phyloP scores from a whole-genome alignment of 306 rosid genomes.

The Pueraria montana region DNA sequence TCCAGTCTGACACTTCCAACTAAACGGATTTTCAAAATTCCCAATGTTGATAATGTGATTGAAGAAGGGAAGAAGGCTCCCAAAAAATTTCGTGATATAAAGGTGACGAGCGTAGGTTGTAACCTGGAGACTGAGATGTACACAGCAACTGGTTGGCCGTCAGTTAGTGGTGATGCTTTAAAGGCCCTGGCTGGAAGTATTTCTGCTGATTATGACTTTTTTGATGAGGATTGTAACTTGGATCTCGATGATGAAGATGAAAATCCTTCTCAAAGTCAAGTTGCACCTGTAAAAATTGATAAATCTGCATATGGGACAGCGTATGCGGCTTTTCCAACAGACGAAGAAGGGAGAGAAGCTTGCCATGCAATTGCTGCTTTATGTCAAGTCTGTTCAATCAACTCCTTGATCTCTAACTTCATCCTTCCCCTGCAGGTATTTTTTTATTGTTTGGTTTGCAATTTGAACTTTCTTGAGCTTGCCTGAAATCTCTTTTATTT shows the following conservation, averaged over 20 bases:
- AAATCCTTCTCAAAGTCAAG: slow-evolving; percentile 55
- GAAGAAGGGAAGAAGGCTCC: slow-evolving; percentile 87
- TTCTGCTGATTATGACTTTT: slow-evolving; percentile 79
- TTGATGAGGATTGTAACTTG: slow-evolving; percentile 52
- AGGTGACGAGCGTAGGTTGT: slow-evolving; percentile 55
- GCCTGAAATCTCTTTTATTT: slow-evolving; percentile 3
- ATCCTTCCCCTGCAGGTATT: slow-evolving; percentile 96
- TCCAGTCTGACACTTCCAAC: slow-evolving; percentile 63
- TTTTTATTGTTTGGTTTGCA: slow-evolving; percentile 9
- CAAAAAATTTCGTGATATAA: slow-evolving; percentile 72
- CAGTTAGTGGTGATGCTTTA: slow-evolving; percentile 84
- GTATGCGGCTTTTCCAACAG: slow-evolving; percentile 63
- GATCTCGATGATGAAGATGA: slow-evolving; percentile 48
- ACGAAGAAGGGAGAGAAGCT: slow-evolving; percentile 87
- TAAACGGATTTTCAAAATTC: slow-evolving; percentile 75
- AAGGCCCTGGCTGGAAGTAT: slow-evolving; percentile 87
- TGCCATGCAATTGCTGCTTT: slow-evolving; percentile 98
- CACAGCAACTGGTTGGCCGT: slow-evolving; percentile 97
- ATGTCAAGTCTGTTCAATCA: slow-evolving; percentile 94
- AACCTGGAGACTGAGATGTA: slow-evolving; percentile 69
- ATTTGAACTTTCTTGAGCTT: slow-evolving; percentile 22
- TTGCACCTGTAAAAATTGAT: slow-evolving; percentile 47
- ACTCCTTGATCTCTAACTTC: slow-evolving; percentile 92
- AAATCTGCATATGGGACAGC: slow-evolving; percentile 81
- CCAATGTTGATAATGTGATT: slow-evolving; percentile 73